Percentiles rank a stretch among this genome's conserved stretches.
phyloP scores from a whole-genome alignment of 2,329 filamentous ascomycete species.

The Botryosphaeria agaves region DNA sequence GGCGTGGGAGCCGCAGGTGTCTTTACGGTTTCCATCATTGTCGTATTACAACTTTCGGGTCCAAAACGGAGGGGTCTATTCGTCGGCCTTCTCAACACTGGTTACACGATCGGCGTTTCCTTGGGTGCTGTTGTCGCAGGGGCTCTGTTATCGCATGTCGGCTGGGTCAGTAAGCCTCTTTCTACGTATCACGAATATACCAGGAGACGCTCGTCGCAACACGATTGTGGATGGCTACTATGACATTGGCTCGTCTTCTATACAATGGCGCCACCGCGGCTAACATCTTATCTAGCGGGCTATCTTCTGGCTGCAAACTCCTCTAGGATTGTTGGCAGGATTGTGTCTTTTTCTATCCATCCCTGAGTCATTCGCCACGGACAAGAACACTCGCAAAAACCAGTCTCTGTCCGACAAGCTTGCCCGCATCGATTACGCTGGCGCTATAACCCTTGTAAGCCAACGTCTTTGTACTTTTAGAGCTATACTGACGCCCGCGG shows the following conservation, averaged over 20 bases:
- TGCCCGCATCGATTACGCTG: constrained; percentile 54
- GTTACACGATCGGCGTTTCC: constrained; percentile 54
- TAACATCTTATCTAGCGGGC: constrained; percentile 35
- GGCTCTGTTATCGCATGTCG: constrained; percentile 41
- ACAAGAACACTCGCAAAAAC: constrained; percentile 15
- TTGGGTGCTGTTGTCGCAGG: constrained; percentile 56
- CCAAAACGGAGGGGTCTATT: constrained; percentile 52
- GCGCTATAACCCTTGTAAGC: constrained; percentile 46
- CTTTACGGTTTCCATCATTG: constrained; percentile 55
- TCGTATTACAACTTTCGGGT: constrained; percentile 57
- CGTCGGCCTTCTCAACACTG: constrained; percentile 56
- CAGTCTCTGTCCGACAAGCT: constrained; percentile 24
- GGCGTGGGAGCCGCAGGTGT: constrained; percentile 56
- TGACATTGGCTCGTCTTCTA: no score
- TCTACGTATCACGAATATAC: no score
- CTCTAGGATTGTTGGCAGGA: constrained; percentile 43
- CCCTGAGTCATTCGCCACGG: constrained; percentile 25
- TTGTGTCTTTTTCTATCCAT: constrained; percentile 47
- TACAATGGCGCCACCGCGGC: no score
- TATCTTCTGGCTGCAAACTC: constrained; percentile 57
- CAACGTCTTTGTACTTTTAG: neutral
- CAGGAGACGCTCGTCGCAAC: no score
- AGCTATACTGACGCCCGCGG: constrained; percentile 5
- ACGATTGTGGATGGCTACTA: no score
- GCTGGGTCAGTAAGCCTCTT: constrained; percentile 62